Conservation (phyloP, 345 rosid species). For the Acer saccharum region DNA sequence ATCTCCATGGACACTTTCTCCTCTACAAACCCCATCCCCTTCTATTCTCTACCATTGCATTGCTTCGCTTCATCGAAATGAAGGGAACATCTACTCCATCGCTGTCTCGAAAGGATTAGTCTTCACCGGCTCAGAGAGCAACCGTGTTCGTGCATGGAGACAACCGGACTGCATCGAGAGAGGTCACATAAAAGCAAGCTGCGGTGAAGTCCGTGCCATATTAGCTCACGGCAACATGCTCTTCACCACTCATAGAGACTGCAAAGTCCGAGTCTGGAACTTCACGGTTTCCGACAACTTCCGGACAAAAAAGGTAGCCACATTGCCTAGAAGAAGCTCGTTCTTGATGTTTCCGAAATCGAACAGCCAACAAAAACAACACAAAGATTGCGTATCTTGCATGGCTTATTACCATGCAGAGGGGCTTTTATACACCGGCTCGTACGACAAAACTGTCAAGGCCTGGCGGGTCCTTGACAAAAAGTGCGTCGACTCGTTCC, state of each 20-base stretch:
- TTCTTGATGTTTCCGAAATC: conserved; percentile 31
- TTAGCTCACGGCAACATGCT: conserved; percentile 45
- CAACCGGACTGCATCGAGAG: conserved; percentile 44
- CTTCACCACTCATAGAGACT: conserved; percentile 51
- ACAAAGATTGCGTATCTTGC: conserved; percentile 46
- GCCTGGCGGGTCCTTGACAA: conserved; percentile 47
- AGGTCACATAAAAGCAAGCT: conserved; percentile 38
- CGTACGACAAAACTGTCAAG: conserved; percentile 44
- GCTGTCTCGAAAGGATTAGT: conserved; percentile 46
- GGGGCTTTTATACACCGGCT: conserved; percentile 47
- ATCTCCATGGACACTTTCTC: conserved; percentile 55
- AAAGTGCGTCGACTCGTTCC: conserved; percentile 49
- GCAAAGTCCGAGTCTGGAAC: conserved; percentile 45
- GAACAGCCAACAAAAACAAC: conserved; percentile 34
- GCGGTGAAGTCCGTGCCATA: conserved; percentile 41
- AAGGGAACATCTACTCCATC: conserved; percentile 50
- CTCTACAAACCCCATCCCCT: conserved; percentile 44
- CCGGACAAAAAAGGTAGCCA: conserved; percentile 32
- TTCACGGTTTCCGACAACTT: conserved; percentile 36
- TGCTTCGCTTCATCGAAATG: conserved; percentile 50
- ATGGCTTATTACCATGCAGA: conserved; percentile 53
- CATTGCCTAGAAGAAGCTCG: conserved; percentile 38
- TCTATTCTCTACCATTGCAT: conserved; percentile 52
- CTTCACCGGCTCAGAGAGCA: conserved; percentile 52
- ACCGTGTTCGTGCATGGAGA: conserved; percentile 50